These are phyloP conservation scores for Pseudohyphozyma bogoriensis DNA, from an alignment of 768 basidiomycete genomes.

Conservation along the genomic window DNA sequence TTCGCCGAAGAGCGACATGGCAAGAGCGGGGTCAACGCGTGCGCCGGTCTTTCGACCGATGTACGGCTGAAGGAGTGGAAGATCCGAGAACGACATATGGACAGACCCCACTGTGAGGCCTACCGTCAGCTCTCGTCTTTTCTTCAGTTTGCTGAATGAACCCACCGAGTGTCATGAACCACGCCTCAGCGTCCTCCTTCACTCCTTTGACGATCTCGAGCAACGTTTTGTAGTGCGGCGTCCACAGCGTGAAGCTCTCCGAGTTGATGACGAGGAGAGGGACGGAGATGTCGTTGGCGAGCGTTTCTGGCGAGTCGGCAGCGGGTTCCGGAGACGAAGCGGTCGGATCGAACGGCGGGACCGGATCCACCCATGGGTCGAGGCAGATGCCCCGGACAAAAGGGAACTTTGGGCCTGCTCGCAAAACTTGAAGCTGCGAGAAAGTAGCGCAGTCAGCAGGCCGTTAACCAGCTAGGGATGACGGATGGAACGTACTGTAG, in stretches of 20 bases:
- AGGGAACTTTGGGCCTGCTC: slow-evolving; percentile 44
- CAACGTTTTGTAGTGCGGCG: slow-evolving; percentile 32
- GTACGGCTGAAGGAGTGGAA: slow-evolving; percentile 24
- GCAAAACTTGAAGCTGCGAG: slow-evolving; percentile 29
- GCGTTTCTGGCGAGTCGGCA: not conserved
- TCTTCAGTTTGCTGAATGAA: not conserved
- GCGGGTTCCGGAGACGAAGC: not conserved
- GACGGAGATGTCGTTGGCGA: slow-evolving; percentile 6
- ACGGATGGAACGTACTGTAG: slow-evolving; percentile 42
- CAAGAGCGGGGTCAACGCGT: not conserved
- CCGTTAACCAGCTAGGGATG: slow-evolving; percentile 39
- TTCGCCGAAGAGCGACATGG: not conserved
- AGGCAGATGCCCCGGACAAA: slow-evolving; percentile 53
- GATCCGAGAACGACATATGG: slow-evolving; percentile 32
- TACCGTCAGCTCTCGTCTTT: not conserved
- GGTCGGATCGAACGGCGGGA: not conserved
- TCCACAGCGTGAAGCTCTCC: slow-evolving; percentile 40
- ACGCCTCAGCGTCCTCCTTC: not conserved
- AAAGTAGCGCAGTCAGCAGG: slow-evolving; percentile 49
- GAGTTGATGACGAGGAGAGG: slow-evolving; percentile 40
- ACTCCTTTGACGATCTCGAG: slow-evolving; percentile 2
- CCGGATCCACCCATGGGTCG: slow-evolving; percentile 77
- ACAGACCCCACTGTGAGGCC: slow-evolving; percentile 21
- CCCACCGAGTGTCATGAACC: slow-evolving; percentile 20
- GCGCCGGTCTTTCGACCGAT: slow-evolving; percentile 1